Base-by-base conservation (phyloP, 2,329 filamentous ascomycete species). In the Alternaria ventricosa region DNA sequence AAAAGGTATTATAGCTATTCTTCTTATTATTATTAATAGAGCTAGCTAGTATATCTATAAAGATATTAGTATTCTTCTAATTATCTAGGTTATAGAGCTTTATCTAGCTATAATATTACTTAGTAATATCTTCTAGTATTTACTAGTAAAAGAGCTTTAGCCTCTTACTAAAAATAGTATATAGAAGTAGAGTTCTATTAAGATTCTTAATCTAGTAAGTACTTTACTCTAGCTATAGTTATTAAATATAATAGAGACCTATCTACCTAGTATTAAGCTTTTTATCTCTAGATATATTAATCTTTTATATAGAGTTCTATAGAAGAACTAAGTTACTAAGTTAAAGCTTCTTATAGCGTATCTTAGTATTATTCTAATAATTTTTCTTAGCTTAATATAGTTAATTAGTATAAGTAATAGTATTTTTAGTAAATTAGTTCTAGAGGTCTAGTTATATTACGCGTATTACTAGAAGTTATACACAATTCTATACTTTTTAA, bases 1-100 rank as follows among this genome's bases (percentile, higher is more conserved):
- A n/a, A 41, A 2, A n/a, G 2, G 2, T 41, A 3, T 41, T 9
- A 0, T 41, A 9, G 15, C 4, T n/a, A 41, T 41, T 1, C 3
- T 41, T 10, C 8, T n/a, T n/a, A 36, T 36, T 36, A 36, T 36
- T n/a, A n/a, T n/a, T 36, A 36, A 36, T 33, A 33, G 13, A 15
- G 15, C 33, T n/a, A n/a, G 33, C 15, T 41, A 41, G 33, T 1
- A n/a, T 2, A 2, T 41, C 10, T n/a, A 15, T 8, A n/a, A 2
- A 36, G 4, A n/a, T 3, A 1, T n/a, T 36, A 36, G 13, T 36
- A 1, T 36, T 36, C 15, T 36, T 36, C 1, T 36, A 36, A 7
- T 36, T 36, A 8, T 36, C 0, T n/a, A 36, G 33, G 4, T 36
- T 36, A 8, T 36, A 36, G 4, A 36, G 33, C 15, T 36, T n/a